A percentile compares a stretch with the other conserved stretches of the same genome.
Conservation (phyloP, 208 protist genomes). For the Trypanosoma melophagium region DNA sequence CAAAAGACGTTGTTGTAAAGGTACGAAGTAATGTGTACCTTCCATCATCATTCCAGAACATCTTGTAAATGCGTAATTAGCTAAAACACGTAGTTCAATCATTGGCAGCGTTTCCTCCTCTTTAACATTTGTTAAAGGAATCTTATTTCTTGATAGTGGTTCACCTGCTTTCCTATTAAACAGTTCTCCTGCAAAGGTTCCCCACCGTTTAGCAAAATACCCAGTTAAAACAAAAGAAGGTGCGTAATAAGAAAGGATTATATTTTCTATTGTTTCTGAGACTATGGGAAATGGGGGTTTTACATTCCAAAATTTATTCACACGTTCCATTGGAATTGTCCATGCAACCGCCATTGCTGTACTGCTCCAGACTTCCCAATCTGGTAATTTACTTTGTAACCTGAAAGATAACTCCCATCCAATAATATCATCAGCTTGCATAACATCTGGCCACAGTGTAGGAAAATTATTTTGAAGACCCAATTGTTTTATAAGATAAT, state of each 20-base stretch:
- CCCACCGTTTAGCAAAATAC: conserved; percentile 3
- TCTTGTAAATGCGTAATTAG: conserved; percentile 9
- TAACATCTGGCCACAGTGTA: conserved; percentile 8
- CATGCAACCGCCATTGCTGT: conserved; percentile 27
- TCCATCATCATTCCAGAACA: conserved; percentile 21
- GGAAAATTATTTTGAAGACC: conserved; percentile 4
- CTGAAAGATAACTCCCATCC: conserved; percentile 34
- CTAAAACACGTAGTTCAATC: conserved; percentile 9
- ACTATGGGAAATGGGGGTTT: not conserved
- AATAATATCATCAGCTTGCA: conserved; percentile 20
- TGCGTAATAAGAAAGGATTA: conserved; percentile 6
- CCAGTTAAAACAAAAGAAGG: conserved; percentile 12
- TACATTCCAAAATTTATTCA: not conserved
- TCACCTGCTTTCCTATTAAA: not conserved
- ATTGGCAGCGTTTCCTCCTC: not conserved
- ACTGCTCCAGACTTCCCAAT: conserved; percentile 34
- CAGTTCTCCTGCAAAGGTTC: conserved; percentile 7
- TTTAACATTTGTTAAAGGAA: not conserved
- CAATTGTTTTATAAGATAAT: not conserved
- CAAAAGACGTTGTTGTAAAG: conserved; percentile 8
- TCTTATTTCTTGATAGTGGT: not conserved
- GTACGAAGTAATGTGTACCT: conserved; percentile 11
- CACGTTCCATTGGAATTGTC: conserved; percentile 11
- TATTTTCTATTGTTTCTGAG: not conserved
- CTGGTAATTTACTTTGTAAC: conserved; percentile 22